phyloP scores from a whole-genome alignment of 768 basidiomycete genomes.

The Thelephora aurantiotincta region DNA sequence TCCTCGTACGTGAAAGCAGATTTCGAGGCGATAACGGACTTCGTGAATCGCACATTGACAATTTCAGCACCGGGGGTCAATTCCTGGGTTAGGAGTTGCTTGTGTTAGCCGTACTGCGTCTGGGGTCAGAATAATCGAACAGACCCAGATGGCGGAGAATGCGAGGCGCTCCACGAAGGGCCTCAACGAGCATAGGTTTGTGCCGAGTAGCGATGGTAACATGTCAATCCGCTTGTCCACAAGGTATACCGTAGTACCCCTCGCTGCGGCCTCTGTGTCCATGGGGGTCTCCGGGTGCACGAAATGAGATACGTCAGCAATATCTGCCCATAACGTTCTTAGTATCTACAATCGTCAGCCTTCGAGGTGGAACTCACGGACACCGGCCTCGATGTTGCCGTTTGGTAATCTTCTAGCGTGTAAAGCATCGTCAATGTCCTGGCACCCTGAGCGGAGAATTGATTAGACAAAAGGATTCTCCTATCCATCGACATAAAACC shows the following conservation, averaged over 20 bases:
- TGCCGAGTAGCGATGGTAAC: slow-evolving; percentile 87
- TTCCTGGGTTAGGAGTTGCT: slow-evolving; percentile 43
- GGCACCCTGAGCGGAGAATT: slow-evolving; percentile 47
- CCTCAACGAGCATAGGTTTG: slow-evolving; percentile 87
- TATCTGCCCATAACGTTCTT: slow-evolving; percentile 40
- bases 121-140: slow-evolving; percentile 6
- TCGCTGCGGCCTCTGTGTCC: slow-evolving; percentile 90
- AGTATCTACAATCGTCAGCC: not conserved
- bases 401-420: slow-evolving; percentile 81
- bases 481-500: slow-evolving; percentile 6
- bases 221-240: slow-evolving; percentile 99
- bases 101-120: not conserved
- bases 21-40: slow-evolving; percentile 94
- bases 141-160: slow-evolving; percentile 92
- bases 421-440: slow-evolving; percentile 96
- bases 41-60: slow-evolving; percentile 80
- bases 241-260: slow-evolving; percentile 95
- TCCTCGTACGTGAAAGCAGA: slow-evolving; percentile 95
- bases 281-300: slow-evolving; percentile 88
- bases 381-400: slow-evolving; percentile 93
- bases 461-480: slow-evolving; percentile 2
- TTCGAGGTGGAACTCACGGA: slow-evolving; percentile 52
- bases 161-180: slow-evolving; percentile 90
- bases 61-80: slow-evolving; percentile 81
- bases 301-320: slow-evolving; percentile 96